Conservation (phyloP, 2,329 filamentous ascomycete genomes). For the Clathrospora elynae region DNA sequence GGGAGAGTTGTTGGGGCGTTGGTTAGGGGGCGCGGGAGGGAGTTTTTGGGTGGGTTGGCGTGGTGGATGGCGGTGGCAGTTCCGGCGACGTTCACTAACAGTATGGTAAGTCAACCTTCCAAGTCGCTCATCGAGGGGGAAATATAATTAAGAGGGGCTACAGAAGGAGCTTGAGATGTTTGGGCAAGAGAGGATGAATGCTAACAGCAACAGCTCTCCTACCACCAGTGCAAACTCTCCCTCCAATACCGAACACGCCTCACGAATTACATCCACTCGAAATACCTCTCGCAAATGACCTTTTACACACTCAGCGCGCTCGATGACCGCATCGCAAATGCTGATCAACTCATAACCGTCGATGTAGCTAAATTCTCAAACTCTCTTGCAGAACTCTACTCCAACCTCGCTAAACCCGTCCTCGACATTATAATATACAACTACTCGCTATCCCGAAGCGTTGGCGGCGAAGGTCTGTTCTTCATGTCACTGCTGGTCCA, state of each 20-base stretch:
- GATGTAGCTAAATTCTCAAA: conserved; percentile 97
- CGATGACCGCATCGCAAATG: conserved; percentile 97
- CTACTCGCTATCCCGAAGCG: conserved; percentile 87
- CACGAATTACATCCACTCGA: conserved; percentile 93
- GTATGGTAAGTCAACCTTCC: conserved; percentile 70
- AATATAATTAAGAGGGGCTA: neutral
- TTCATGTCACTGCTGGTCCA: conserved; percentile 95
- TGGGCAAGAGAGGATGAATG: neutral
- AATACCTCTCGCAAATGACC: conserved; percentile 95
- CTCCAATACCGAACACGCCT: conserved; percentile 90
- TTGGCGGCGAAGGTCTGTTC: conserved; percentile 94
- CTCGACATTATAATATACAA: conserved; percentile 98
- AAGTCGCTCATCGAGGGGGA: neutral
- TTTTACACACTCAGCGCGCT: conserved; percentile 96
- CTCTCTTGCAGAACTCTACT: conserved; percentile 91
- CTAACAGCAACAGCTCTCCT: conserved; percentile 70
- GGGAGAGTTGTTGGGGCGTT: conserved; percentile 89
- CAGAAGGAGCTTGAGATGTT: neutral
- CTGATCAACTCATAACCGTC: conserved; percentile 94
- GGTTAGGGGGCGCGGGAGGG: conserved; percentile 86
- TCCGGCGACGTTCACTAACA: conserved; percentile 97
- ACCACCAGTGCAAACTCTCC: conserved; percentile 93
- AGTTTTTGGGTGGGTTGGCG: conserved; percentile 84
- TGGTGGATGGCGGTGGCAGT: conserved; percentile 99
- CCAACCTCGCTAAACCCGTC: conserved; percentile 91